Evolutionary conservation across 371 early-diverging fungal genomes (phyloP).

Genomic region (Massospora cicadina): DNA sequence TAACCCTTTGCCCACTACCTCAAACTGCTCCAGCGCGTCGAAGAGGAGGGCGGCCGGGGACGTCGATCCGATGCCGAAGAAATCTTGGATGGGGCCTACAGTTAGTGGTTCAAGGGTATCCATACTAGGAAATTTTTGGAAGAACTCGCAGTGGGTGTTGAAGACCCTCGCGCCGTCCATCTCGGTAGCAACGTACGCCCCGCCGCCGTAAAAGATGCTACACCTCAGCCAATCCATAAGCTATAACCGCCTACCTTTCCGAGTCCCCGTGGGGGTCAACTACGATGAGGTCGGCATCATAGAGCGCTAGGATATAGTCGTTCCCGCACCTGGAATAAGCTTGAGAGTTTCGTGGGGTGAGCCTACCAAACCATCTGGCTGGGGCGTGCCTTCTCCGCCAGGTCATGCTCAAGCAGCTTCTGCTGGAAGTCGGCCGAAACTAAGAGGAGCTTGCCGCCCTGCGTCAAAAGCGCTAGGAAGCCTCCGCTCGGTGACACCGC

Average conservation of each 20-base stretch:
- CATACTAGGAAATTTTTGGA: constrained; percentile 73
- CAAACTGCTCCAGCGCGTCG: constrained; percentile 82
- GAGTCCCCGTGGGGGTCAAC: constrained; percentile 88
- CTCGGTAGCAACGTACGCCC: constrained; percentile 66
- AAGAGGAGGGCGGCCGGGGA: constrained; percentile 81
- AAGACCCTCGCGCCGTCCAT: constrained; percentile 87
- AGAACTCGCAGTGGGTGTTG: constrained; percentile 57
- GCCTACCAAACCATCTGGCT: background rate
- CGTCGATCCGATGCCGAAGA: constrained; percentile 90
- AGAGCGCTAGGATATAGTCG: constrained; percentile 77
- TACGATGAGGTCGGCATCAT: constrained; percentile 63
- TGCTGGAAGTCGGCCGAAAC: constrained; percentile 89
- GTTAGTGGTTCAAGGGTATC: background rate
- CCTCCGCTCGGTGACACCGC: constrained; percentile 86
- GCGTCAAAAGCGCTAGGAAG: constrained; percentile 66
- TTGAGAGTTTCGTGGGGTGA: background rate
- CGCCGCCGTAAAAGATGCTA: constrained; percentile 37
- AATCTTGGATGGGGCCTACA: constrained; percentile 50
- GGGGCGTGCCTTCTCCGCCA: background rate
- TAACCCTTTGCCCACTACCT: constrained; percentile 22
- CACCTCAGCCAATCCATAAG: background rate
- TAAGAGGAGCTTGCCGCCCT: constrained; percentile 71
- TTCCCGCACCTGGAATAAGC: constrained; percentile 62
- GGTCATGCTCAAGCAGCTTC: constrained; percentile 17
- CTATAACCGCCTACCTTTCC: constrained; percentile 34